These are phyloP conservation scores for Vitis labrusca DNA, from an alignment of 164 flowering plant species.

Conservation along the genomic window DNA sequence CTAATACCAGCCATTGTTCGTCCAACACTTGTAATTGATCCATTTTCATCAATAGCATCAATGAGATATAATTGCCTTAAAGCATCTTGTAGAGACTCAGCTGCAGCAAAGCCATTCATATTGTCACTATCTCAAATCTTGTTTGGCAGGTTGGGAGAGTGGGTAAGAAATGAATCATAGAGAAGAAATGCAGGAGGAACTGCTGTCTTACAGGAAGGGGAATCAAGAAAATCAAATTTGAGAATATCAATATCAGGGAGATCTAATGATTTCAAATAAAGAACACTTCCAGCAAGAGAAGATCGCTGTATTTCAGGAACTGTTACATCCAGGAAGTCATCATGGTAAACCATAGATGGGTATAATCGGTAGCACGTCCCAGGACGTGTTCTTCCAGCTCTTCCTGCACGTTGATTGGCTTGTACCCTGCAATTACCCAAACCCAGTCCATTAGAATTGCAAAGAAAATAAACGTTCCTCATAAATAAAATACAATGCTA, in stretches of 20 bases:
- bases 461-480: not conserved
- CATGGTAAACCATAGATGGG: slow-evolving; percentile 67
- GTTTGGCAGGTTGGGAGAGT: not conserved
- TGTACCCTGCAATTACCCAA: slow-evolving; percentile 65
- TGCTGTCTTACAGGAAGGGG: slow-evolving; percentile 74
- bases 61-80: slow-evolving; percentile 87
- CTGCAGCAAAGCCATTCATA: slow-evolving; percentile 42
- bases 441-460: not conserved
- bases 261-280: slow-evolving; percentile 90
- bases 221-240: slow-evolving; percentile 92
- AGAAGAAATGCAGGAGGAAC: not conserved
- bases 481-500: not conserved
- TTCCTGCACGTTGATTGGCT: slow-evolving; percentile 95
- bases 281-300: slow-evolving; percentile 96
- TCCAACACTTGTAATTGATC: slow-evolving; percentile 74
- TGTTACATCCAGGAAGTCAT: slow-evolving; percentile 80
- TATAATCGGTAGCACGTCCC: slow-evolving; percentile 92
- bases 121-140: slow-evolving; percentile 2
- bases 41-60: slow-evolving; percentile 94
- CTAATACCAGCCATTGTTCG: slow-evolving; percentile 78
- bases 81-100: slow-evolving; percentile 85
- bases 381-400: slow-evolving; percentile 97
- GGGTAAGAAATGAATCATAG: not conserved
- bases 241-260: slow-evolving; percentile 89
- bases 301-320: slow-evolving; percentile 93